Evolutionary conservation across 179 eudicot species (phyloP).

Genomic region (Beta lomatogona): DNA sequence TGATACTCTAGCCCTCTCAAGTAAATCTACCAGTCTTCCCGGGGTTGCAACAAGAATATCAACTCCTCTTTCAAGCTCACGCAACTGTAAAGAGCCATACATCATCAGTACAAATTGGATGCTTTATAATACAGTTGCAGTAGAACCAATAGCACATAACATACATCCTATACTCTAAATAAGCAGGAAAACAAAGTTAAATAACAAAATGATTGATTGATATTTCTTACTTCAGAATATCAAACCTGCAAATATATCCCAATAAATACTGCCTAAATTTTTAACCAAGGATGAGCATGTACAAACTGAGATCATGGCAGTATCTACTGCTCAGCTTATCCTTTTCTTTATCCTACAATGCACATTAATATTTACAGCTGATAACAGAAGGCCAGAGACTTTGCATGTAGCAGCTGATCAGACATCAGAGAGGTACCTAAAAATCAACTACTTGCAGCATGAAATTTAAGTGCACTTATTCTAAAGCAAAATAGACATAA

Average conservation of each 20-base stretch:
- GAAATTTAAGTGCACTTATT: neutral
- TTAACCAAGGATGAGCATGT: neutral
- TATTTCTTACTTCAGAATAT: neutral
- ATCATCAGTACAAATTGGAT: neutral
- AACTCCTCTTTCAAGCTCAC: constrained; percentile 94
- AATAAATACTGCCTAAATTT: neutral
- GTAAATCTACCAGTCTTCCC: constrained; percentile 88
- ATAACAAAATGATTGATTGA: neutral
- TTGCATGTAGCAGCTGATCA: no score
- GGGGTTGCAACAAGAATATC: constrained; percentile 99
- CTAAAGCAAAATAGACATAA: neutral
- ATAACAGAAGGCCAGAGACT: no score
- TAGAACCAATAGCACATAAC: neutral
- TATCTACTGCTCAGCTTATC: neutral
- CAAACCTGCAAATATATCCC: neutral
- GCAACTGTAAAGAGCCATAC: constrained; percentile 52
- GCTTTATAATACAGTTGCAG: neutral
- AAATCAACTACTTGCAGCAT: neutral
- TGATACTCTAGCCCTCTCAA: constrained; percentile 92
- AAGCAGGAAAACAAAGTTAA: neutral
- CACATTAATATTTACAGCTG: neutral
- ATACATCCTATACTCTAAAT: neutral
- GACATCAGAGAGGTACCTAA: neutral
- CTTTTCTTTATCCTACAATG: neutral
- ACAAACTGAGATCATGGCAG: neutral